Percentiles rank a stretch among this genome's conserved stretches.
Conservation (phyloP, 345 rosid genomes). For the Garcia nutans region DNA sequence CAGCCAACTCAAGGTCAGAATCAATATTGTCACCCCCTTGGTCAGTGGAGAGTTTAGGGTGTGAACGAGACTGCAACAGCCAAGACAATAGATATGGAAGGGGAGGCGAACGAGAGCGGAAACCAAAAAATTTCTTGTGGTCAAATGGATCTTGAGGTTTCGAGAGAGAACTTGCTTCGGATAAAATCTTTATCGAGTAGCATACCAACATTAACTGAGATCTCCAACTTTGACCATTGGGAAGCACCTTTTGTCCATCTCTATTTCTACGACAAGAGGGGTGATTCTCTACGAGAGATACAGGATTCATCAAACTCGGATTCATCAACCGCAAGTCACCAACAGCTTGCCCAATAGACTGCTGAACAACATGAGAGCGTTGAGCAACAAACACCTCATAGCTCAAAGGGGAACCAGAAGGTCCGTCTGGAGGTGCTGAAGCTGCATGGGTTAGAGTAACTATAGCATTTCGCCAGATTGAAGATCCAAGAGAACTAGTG, state of each 20-base stretch:
- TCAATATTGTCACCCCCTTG: constrained; percentile 82
- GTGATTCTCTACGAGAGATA: constrained; percentile 71
- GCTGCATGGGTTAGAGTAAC: constrained; percentile 91
- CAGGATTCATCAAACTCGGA: constrained; percentile 90
- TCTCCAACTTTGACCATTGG: constrained; percentile 90
- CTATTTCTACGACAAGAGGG: constrained; percentile 76
- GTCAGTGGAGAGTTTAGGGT: constrained; percentile 69
- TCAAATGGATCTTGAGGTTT: constrained; percentile 80
- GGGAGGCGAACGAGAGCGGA: constrained; percentile 60
- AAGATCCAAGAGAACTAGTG: constrained; percentile 63
- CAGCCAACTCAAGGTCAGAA: constrained; percentile 68
- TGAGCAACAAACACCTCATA: constrained; percentile 90
- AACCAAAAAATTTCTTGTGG: constrained; percentile 77
- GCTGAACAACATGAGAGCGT: constrained; percentile 84
- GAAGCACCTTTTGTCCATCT: constrained; percentile 85
- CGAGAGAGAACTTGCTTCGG: constrained; percentile 66
- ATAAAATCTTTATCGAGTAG: constrained; percentile 72
- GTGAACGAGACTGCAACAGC: constrained; percentile 90
- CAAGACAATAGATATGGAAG: constrained; percentile 91
- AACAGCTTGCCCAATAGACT: constrained; percentile 87
- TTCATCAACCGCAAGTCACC: constrained; percentile 86
- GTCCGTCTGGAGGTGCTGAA: constrained; percentile 98
- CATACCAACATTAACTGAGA: constrained; percentile 73
- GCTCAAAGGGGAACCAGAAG: constrained; percentile 80
- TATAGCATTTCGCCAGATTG: constrained; percentile 85